Conservation (phyloP, 768 basidiomycete species). For the Gymnopilus dilepis region DNA sequence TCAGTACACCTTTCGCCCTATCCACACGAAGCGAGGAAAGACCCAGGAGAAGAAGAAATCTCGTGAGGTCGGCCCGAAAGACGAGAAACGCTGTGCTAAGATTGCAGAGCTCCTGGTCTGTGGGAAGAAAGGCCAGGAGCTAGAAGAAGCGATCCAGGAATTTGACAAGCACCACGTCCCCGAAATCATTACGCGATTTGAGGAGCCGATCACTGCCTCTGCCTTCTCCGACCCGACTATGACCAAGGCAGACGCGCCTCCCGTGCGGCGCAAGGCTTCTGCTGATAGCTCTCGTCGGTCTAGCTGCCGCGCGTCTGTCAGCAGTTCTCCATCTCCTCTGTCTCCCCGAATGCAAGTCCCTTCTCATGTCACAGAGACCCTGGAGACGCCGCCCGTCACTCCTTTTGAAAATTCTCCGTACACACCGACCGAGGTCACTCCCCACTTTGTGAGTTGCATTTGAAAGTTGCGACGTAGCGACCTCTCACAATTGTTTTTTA, state of each 20-base stretch:
- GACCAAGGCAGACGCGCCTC: slow-evolving; percentile 24
- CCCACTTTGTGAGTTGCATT: slow-evolving; percentile 48
- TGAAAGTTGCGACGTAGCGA: background rate
- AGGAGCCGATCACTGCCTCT: slow-evolving; percentile 71
- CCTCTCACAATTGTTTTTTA: background rate
- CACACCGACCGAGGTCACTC: slow-evolving; percentile 37
- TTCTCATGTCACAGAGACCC: slow-evolving; percentile 5
- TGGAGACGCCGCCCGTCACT: slow-evolving; percentile 4
- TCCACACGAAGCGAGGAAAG: slow-evolving; percentile 51
- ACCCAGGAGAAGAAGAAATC: slow-evolving; percentile 56
- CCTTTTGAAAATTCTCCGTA: slow-evolving; percentile 38
- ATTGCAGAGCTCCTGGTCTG: slow-evolving; percentile 68
- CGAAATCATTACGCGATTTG: slow-evolving; percentile 73
- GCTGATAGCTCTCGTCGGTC: background rate
- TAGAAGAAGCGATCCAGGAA: slow-evolving; percentile 59
- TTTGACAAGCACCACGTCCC: slow-evolving; percentile 59
- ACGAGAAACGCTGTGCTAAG: slow-evolving; percentile 66
- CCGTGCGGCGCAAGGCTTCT: slow-evolving; percentile 10
- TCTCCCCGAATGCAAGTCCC: background rate
- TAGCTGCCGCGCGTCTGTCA: background rate
- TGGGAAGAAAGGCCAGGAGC: slow-evolving; percentile 59
- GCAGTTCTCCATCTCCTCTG: slow-evolving; percentile 9
- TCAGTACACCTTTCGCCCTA: slow-evolving; percentile 74
- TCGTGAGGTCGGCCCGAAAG: slow-evolving; percentile 67
- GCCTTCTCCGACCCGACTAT: slow-evolving; percentile 28